A percentile compares a stretch with the other conserved stretches of the same genome.
Evolutionary conservation across 768 basidiomycete species (phyloP).

Genomic region (Heimioporus sp.): DNA sequence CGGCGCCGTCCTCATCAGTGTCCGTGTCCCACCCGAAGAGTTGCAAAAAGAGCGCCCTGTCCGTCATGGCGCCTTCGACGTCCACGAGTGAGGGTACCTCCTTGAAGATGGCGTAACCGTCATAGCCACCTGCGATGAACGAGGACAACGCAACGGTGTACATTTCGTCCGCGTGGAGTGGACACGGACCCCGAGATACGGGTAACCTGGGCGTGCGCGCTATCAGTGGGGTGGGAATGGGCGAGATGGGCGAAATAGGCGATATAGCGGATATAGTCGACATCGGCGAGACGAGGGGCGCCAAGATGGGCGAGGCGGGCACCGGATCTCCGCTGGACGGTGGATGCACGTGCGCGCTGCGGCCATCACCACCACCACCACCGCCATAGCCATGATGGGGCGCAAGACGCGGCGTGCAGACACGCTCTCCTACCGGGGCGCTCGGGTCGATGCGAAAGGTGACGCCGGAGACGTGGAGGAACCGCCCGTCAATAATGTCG

Average conservation of each 20-base stretch:
- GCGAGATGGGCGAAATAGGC: too few relatives aligned
- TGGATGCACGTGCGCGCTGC: too few relatives aligned
- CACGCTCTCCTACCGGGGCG: slow-evolving; percentile 1
- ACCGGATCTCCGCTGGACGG: too few relatives aligned
- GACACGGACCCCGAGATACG: too few relatives aligned
- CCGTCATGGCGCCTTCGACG: slow-evolving; percentile 1
- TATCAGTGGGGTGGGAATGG: too few relatives aligned
- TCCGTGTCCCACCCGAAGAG: slow-evolving; percentile 4
- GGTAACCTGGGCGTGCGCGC: too few relatives aligned
- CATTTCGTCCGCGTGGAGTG: neutral
- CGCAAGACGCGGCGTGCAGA: neutral
- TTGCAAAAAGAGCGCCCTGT: slow-evolving; percentile 8
- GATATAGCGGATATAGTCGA: too few relatives aligned
- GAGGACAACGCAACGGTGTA: slow-evolving; percentile 6
- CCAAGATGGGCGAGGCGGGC: too few relatives aligned
- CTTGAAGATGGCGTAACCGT: slow-evolving; percentile 8
- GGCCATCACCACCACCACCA: too few relatives aligned
- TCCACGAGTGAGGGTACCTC: slow-evolving; percentile 1
- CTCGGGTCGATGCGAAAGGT: slow-evolving; percentile 1
- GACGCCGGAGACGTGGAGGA: slow-evolving; percentile 4
- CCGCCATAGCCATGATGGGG: neutral
- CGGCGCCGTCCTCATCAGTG: too few relatives aligned
- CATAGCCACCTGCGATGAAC: slow-evolving; percentile 12
- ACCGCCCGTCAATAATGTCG: slow-evolving; percentile 5
- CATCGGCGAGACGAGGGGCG: too few relatives aligned